Evolutionary conservation across 495 filamentous ascomycete genomes (phyloP), one percentile per base, ranked within the genome.

Genomic region (Penicillium pulvis): DNA sequence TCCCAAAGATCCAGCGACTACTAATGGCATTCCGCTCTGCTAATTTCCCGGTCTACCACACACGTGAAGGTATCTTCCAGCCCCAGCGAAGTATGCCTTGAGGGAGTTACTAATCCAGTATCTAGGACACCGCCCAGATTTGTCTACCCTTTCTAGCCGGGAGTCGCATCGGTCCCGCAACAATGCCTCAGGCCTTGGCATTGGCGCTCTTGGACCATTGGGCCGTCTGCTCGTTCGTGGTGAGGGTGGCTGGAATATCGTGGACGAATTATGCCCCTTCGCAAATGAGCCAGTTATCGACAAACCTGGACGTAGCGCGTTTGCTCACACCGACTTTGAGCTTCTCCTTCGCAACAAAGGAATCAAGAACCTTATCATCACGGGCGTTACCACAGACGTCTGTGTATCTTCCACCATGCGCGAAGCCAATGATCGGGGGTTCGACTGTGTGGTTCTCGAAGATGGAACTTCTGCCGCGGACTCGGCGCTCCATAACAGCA

Each of bases 341-440:
- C 74, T 84, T 6, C 64, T 84, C 35, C 71, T 90, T 28, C 79
- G 79, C n/a, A 79, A 82, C 53, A 81, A 78, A 46, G 87, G 85
- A 1, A 72, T 92, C 47, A 87, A 83, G 28, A 87, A 90, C 65
- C 74, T 92, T 16, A 68, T 92, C 8, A 62, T 90, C 5, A 78
- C 77, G 14, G 87, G 87, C 3, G 87, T 89, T 8, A 90, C 86
- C 1, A 89, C 87, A 2, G 87, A 90, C 66, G 85, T 87, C 24
- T 90, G 87, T 58, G 86, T 91, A 6, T 83, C 81, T 19, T 87
- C 83, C 1, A 90, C 87, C 1, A 77, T 90, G 56, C 78, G 87
- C 47, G 89, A 91, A 61, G 87, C 86, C 51, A 88, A 87, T 66
- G 89, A 90, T 68, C 83, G 88, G 12, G 89, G 88, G 0, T 91